These are phyloP conservation scores for Colletotrichum liriopes DNA, from an alignment of 2,329 filamentous ascomycete species.

Conservation along the genomic window DNA sequence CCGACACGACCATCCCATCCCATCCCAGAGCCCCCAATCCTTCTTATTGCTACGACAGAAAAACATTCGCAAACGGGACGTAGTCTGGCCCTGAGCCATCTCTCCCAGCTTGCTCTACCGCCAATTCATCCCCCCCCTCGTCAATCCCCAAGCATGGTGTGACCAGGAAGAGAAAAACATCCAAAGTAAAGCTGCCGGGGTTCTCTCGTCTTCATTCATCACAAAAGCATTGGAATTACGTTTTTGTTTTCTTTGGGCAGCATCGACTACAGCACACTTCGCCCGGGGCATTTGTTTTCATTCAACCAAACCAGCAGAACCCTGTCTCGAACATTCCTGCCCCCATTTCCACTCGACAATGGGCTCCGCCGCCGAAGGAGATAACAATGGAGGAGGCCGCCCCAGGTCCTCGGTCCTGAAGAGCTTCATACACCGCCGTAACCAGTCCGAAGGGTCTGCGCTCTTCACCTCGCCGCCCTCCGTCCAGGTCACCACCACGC, in stretches of 20 bases:
- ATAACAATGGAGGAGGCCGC: slow-evolving; percentile 41
- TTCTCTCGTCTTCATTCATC: slow-evolving; percentile 26
- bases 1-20: slow-evolving; percentile 35
- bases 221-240: slow-evolving; percentile 27
- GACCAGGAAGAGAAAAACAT: slow-evolving; percentile 8
- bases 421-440: slow-evolving; percentile 66
- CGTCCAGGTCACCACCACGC: slow-evolving; percentile 45
- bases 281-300: slow-evolving; percentile 32
- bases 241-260: slow-evolving; percentile 16
- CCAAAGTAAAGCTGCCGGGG: slow-evolving; percentile 27
- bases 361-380: slow-evolving; percentile 38
- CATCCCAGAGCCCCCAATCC: slow-evolving; percentile 15
- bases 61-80: slow-evolving; percentile 26
- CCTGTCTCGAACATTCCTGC: slow-evolving; percentile 35
- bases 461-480: slow-evolving; percentile 46
- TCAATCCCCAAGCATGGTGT: slow-evolving; percentile 36
- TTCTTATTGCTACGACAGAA: slow-evolving; percentile 16
- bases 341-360: slow-evolving; percentile 37
- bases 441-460: slow-evolving; percentile 59
- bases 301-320: slow-evolving; percentile 30
- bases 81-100: slow-evolving; percentile 36
- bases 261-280: slow-evolving; percentile 29
- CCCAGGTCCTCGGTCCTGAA: slow-evolving; percentile 66
- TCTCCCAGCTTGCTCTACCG: slow-evolving; percentile 16
- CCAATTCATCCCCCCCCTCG: not conserved